Percentiles rank a stretch among this genome's conserved stretches.
Conservation (phyloP, 1,139 yeast species). For the Wickerhamomyces sp. region DNA sequence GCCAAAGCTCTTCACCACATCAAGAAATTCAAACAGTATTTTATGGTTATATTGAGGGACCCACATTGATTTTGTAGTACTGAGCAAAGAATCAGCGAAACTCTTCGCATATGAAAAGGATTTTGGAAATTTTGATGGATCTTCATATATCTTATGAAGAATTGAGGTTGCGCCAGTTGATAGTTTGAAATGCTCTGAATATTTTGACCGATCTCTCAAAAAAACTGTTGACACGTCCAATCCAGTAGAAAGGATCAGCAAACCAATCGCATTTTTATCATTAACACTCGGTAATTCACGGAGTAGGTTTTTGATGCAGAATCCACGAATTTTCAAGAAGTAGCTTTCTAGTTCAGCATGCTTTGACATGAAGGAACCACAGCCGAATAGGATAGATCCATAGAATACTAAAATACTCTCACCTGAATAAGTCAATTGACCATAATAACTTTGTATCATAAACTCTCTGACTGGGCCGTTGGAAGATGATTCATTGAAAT, state of each 20-base stretch:
- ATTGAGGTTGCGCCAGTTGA: background rate
- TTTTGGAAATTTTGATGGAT: slow-evolving; percentile 10
- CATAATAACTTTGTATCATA: background rate
- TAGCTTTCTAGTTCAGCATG: background rate
- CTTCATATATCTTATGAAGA: background rate
- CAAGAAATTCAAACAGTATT: slow-evolving; percentile 14
- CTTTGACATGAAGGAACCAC: background rate
- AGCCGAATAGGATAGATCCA: background rate
- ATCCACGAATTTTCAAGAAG: background rate
- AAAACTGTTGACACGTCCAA: background rate
- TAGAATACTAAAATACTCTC: background rate
- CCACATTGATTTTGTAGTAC: slow-evolving; percentile 15
- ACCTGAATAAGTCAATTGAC: background rate
- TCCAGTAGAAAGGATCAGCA: background rate
- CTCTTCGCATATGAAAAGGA: slow-evolving; percentile 7
- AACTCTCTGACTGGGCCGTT: background rate
- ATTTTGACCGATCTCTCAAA: background rate
- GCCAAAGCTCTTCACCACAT: slow-evolving; percentile 16
- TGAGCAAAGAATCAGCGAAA: slow-evolving; percentile 15
- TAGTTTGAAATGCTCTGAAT: background rate
- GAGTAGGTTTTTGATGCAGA: background rate
- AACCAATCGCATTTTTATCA: background rate
- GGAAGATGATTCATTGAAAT: background rate
- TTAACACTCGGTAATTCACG: background rate
- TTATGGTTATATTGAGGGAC: slow-evolving; percentile 17